phyloP scores from a whole-genome alignment of 768 basidiomycete genomes.

The Auriscalpium orientale region DNA sequence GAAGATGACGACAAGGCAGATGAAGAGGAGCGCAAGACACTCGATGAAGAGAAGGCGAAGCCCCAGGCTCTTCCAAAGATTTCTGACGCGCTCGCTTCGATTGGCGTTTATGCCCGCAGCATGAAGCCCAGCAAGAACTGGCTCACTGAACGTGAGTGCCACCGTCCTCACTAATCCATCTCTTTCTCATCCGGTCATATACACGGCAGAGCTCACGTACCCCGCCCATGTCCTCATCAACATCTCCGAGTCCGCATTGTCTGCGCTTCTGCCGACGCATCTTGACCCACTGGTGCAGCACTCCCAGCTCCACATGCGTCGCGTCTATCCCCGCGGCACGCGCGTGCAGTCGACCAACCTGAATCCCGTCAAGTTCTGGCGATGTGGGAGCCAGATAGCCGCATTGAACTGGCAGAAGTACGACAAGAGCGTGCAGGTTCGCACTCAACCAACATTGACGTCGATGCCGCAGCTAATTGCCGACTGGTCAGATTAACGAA shows the following conservation, averaged over 20 bases:
- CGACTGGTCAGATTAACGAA: conserved; percentile 41
- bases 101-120: conserved; percentile 56
- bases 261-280: conserved; percentile 31
- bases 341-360: conserved; percentile 51
- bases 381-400: conserved; percentile 48
- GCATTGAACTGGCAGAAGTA: conserved; percentile 60
- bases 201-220: conserved; percentile 27
- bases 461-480: not conserved
- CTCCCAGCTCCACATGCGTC: conserved; percentile 37
- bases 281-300: conserved; percentile 34
- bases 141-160: conserved; percentile 27
- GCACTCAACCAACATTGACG: not conserved
- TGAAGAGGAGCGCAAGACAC: conserved; percentile 18
- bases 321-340: conserved; percentile 52
- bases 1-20: not conserved
- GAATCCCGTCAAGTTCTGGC: conserved; percentile 46
- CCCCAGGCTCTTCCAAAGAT: conserved; percentile 26
- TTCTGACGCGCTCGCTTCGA: conserved; percentile 42
- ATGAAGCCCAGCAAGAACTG: conserved; percentile 52
- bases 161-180: not conserved
- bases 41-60: conserved; percentile 11
- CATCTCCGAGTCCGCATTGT: conserved; percentile 45
- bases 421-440: conserved; percentile 40
- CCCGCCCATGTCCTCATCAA: conserved; percentile 49
- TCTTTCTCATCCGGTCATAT: not conserved